These are phyloP conservation scores for Trypanosoma lewisi DNA, from an alignment of 208 protist genomes.

Conservation along the genomic window DNA sequence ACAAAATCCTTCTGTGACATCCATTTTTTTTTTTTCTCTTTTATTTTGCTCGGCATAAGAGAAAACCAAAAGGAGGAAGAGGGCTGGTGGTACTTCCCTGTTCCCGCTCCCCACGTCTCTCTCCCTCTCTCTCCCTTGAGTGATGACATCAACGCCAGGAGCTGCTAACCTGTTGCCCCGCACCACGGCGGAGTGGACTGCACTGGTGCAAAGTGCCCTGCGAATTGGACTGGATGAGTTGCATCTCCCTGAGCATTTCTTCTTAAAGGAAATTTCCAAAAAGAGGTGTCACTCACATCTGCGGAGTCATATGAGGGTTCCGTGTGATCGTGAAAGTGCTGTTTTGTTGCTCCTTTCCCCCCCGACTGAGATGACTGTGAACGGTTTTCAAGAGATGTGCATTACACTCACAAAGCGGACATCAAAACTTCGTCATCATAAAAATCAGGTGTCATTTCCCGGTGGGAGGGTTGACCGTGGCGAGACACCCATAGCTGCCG, in stretches of 20 bases:
- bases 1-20: too few relatives aligned
- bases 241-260: conserved; percentile 66
- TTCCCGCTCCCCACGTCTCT: not conserved
- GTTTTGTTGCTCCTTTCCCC: conserved; percentile 74
- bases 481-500: conserved; percentile 49
- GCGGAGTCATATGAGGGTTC: not conserved
- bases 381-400: conserved; percentile 76
- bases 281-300: conserved; percentile 37
- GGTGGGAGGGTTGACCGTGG: conserved; percentile 60
- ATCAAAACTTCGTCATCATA: conserved; percentile 48
- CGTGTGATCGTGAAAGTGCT: conserved; percentile 27
- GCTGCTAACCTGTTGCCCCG: conserved; percentile 40
- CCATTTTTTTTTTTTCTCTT: too few relatives aligned
- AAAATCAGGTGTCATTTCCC: conserved; percentile 82
- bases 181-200: conserved; percentile 49
- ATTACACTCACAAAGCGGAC: conserved; percentile 86
- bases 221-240: conserved; percentile 36
- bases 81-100: not conserved
- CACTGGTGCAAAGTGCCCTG: conserved; percentile 44
- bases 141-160: not conserved
- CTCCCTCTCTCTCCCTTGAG: not conserved
- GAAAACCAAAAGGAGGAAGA: not conserved
- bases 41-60: too few relatives aligned
- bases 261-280: conserved; percentile 29
- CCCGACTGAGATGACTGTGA: conserved; percentile 8